A percentile compares a stretch with the other conserved stretches of the same genome.
These are phyloP conservation scores for Xenoacremonium recifei DNA, from an alignment of 2,329 filamentous ascomycete genomes.

Conservation along the genomic window DNA sequence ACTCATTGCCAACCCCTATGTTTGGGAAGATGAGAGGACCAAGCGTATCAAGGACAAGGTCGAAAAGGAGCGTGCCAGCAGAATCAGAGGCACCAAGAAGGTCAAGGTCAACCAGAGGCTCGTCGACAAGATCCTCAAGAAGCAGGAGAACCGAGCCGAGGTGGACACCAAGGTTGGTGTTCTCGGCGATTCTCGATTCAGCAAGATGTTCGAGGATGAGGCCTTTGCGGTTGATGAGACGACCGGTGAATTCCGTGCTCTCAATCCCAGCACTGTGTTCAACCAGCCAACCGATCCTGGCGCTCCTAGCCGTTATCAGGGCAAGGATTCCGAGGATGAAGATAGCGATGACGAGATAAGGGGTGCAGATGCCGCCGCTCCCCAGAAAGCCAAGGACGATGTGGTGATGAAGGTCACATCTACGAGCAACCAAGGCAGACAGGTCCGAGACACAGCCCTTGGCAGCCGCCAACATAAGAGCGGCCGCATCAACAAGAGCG, in stretches of 20 bases:
- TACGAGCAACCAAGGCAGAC: constrained; percentile 59
- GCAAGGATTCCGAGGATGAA: constrained; percentile 43
- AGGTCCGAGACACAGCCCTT: constrained; percentile 54
- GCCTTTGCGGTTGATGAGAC: constrained; percentile 91
- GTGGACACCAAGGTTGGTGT: constrained; percentile 63
- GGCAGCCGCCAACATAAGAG: constrained; percentile 55
- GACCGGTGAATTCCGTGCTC: constrained; percentile 78
- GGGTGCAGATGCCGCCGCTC: constrained; percentile 20
- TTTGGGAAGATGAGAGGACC: constrained; percentile 87
- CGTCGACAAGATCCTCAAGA: constrained; percentile 71
- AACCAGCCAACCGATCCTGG: constrained; percentile 34
- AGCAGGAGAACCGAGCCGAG: constrained; percentile 58
- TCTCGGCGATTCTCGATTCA: constrained; percentile 84
- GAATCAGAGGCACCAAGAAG: constrained; percentile 93
- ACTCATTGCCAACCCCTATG: constrained; percentile 88
- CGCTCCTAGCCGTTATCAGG: constrained; percentile 35
- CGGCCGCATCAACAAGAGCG: constrained; percentile 44
- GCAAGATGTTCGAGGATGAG: constrained; percentile 84
- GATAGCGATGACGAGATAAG: constrained; percentile 41
- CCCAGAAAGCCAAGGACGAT: constrained; percentile 32
- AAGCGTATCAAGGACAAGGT: constrained; percentile 95
- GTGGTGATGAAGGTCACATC: constrained; percentile 68
- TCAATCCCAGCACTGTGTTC: constrained; percentile 81
- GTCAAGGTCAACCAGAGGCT: constrained; percentile 91
- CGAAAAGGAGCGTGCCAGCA: constrained; percentile 91